Conservation (phyloP, 176 grass and related monocot species). For the Juncus inflexus region DNA sequence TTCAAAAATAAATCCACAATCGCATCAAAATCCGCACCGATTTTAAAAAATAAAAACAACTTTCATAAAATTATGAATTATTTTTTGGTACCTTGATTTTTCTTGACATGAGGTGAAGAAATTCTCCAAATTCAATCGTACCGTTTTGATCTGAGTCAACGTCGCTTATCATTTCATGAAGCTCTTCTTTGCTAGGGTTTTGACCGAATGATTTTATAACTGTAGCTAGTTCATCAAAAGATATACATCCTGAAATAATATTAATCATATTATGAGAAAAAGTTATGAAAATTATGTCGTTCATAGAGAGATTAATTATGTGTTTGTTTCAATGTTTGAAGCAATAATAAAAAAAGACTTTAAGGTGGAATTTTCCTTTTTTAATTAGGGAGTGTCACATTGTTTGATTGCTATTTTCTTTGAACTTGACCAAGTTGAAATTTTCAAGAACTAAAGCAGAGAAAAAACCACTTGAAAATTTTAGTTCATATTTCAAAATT, state of each 20-base stretch:
- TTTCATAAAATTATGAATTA: neutral
- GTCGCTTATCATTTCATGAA: conserved; percentile 71
- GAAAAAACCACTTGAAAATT: no score
- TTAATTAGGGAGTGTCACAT: neutral
- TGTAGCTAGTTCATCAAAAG: conserved; percentile 57
- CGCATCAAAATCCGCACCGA: conserved; percentile 2
- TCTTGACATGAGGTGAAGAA: conserved; percentile 53
- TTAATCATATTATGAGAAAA: neutral
- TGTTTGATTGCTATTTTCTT: neutral
- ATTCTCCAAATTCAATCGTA: conserved; percentile 74
- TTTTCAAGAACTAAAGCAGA: no score
- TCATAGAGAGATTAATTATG: no score
- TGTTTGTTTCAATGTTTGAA: no score
- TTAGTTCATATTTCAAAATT: no score
- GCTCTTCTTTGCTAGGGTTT: conserved; percentile 42
- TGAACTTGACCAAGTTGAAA: neutral
- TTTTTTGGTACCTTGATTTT: conserved; percentile 33
- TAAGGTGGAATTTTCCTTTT: no score
- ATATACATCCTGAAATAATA: conserved; percentile 49
- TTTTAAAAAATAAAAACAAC: neutral
- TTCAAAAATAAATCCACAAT: neutral
- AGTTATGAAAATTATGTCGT: neutral
- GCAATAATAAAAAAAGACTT: no score
- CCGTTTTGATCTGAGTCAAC: conserved; percentile 78
- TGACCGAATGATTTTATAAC: conserved; percentile 72